Base-by-base conservation (phyloP, 2,329 filamentous ascomycete species). In the Ramularia endophylla region DNA sequence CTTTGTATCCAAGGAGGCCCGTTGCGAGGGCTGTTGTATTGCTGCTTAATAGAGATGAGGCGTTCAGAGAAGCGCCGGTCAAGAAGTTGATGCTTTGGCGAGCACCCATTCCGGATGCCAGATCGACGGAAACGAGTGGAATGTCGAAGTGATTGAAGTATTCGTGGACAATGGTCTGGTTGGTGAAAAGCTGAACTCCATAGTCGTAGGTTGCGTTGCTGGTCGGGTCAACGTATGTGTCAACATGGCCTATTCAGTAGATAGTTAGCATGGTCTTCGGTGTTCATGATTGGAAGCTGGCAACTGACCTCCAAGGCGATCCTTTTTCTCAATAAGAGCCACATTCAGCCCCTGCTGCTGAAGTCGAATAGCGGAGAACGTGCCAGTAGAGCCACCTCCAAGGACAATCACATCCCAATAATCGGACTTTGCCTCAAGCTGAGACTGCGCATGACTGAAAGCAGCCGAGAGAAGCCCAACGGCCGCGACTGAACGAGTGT, bases 81-180 rank as follows among this genome's bases (percentile, higher is more conserved):
- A 34, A 35, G 46, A 67, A 62, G 46, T 69, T 54, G 37, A 61
- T 51, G 40, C 57, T 55, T 43, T 51, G 27, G 19, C 37, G 38
- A 22, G 34, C 27, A 13, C 41, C 60, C 9, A 52, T 48, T 9
- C 46, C 51, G 54, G 9, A 55, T 15, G 37, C 36, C 54, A 40
- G 65, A 58, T 13, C 64, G 19, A 34, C 22, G 9, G 13, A 22
- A 8, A 34, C 36, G 34, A 68, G 47, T 1, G 61, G 57, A 6
- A 75, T 55, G 28, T 64, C 61, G 44, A 75, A 65, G 35, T 67
- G 65, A 2, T 47, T 55, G 51, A 75, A 72, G 57, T 71, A 75
- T 18, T 63, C 58, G 9, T 48, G 47, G 5, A 70, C 66, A 6
- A 64, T 59, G 15, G 62, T 56, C 30, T 64, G 61, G 41, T 70